These are phyloP conservation scores for Begonia peltatifolia DNA, from an alignment of 306 rosid species.

Conservation along the genomic window DNA sequence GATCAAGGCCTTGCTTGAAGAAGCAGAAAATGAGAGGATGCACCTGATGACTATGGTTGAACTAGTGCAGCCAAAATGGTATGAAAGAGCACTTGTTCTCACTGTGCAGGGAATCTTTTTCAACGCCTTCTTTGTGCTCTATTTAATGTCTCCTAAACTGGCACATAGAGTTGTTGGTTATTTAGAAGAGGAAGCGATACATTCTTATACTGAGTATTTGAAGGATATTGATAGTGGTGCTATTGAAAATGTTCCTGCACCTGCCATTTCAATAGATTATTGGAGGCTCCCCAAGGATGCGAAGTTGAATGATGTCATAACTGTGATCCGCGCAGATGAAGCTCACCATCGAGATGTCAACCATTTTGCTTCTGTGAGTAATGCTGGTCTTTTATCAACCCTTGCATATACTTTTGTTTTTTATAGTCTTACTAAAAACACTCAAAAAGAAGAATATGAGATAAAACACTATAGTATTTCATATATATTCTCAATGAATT, in stretches of 20 bases:
- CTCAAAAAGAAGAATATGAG: too few species aligned
- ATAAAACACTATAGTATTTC: too few species aligned
- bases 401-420: slow-evolving; percentile 2
- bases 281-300: slow-evolving; percentile 77
- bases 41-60: slow-evolving; percentile 72
- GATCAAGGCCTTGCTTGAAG: slow-evolving; percentile 74
- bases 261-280: slow-evolving; percentile 72
- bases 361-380: slow-evolving; percentile 76
- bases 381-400: too few species aligned
- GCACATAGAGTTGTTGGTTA: slow-evolving; percentile 73
- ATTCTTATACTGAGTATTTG: slow-evolving; percentile 45
- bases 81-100: slow-evolving; percentile 51
- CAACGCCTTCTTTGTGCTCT: slow-evolving; percentile 49
- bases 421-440: not conserved
- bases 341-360: slow-evolving; percentile 77
- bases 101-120: slow-evolving; percentile 75
- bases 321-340: slow-evolving; percentile 70
- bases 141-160: slow-evolving; percentile 42
- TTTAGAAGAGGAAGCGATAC: slow-evolving; percentile 60
- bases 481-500: too few species aligned
- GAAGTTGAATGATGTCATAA: slow-evolving; percentile 46
- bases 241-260: slow-evolving; percentile 62
- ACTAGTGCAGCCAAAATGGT: slow-evolving; percentile 64
- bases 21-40: slow-evolving; percentile 88
- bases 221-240: slow-evolving; percentile 42